These are phyloP conservation scores for Fusarium piperis DNA, from an alignment of 2,329 filamentous ascomycete species.

Conservation along the genomic window DNA sequence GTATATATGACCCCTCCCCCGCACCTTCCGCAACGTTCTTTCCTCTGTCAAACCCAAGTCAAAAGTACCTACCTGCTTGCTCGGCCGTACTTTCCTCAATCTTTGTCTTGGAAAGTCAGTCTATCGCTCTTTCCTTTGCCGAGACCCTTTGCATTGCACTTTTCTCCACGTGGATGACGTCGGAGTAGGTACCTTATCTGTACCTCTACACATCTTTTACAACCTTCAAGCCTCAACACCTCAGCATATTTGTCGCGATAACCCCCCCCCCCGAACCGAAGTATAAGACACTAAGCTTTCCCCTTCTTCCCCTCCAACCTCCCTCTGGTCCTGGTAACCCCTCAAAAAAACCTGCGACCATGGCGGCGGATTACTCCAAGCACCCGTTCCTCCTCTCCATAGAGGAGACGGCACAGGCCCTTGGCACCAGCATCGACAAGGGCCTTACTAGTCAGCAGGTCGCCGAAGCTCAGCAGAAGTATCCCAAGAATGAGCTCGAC, in stretches of 20 bases:
- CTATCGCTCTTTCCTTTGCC: background rate
- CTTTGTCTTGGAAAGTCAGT: background rate
- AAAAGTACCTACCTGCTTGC: constrained; percentile 18
- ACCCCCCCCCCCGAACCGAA: background rate
- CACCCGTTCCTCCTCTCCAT: constrained; percentile 71
- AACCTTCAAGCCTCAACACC: background rate
- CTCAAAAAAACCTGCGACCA: constrained; percentile 41
- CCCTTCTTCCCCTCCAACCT: background rate
- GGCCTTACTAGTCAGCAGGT: constrained; percentile 72
- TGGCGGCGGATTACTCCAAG: constrained; percentile 60
- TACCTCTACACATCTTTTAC: background rate
- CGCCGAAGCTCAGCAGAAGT: constrained; percentile 64
- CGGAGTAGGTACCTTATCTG: constrained; percentile 22
- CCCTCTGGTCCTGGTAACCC: constrained; percentile 7
- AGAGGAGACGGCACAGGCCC: constrained; percentile 69
- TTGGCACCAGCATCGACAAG: constrained; percentile 72
- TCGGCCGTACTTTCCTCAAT: constrained; percentile 3
- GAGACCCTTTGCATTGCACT: constrained; percentile 2
- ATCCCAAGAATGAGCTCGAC: constrained; percentile 76
- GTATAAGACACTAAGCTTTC: constrained; percentile 4
- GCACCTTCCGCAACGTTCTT: constrained; percentile 16
- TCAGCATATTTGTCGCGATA: background rate
- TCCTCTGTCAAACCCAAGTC: constrained; percentile 12
- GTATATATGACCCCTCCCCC: constrained; percentile 40
- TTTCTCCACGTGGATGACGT: constrained; percentile 25